Base-by-base conservation (phyloP, 2,329 filamentous ascomycete species). In the Sporothrix curviconia region DNA sequence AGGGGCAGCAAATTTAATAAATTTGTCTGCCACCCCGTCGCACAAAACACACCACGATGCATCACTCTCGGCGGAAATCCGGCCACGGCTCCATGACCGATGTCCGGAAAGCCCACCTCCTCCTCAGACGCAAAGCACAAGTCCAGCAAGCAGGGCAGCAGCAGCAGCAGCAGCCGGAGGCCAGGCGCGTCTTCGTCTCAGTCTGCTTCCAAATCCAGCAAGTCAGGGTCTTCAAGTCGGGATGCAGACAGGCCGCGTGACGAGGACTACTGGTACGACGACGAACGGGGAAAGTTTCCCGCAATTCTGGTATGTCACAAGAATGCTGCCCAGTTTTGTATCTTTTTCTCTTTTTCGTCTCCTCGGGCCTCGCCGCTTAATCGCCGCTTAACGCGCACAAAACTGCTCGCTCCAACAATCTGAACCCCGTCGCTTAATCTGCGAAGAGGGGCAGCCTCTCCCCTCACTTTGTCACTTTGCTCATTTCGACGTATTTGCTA, bases 231-330 rank as follows among this genome's bases (percentile, higher is more conserved):
- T 8, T 56, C 53, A 1, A 54, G 42, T 12, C 75, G 75, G 56
- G 77, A 81, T 49, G 72, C 77, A 25, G 78, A 82, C 63, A 73
- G 73, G 59, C 76, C 81, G 60, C 72, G 73, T 66, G 74, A 78
- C 58, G 77, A 79, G 36, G 72, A 75, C 59, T 70, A 69, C 50
- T 75, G 74, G 67, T 80, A 74, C 67, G 77, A 81, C 55, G 78
- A 84, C 56, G 81, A 83, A 65, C n/a, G 74, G 80, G 56, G 82
- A 85, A 66, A 83, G 78, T 69, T 85, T 86, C 61, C 82, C 82
- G 22, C 82, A 85, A 67, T 85, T 76, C 66, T 86, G 83, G 83
- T 86, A 77, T 6, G 58, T 59, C 3, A 25, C 17, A n/a, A 22
- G n/a, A 6, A 40, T 58, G 81, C 78, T 58, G n/a, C n/a, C n/a